Evolutionary conservation across 163 green algal genomes (phyloP).

Genomic region (Trebouxia gelatinosa): DNA sequence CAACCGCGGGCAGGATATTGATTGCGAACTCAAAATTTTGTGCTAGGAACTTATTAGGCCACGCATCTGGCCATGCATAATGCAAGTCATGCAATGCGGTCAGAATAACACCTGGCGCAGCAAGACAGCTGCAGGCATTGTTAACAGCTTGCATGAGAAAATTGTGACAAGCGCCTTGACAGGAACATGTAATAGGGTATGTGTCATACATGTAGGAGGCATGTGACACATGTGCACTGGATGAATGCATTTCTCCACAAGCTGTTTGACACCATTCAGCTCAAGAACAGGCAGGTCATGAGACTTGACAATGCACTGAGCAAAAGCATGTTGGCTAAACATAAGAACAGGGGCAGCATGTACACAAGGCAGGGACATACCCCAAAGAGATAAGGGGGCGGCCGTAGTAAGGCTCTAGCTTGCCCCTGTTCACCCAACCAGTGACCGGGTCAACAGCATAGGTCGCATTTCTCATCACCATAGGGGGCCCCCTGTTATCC

Average conservation of each 20-base stretch:
- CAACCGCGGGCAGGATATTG: background rate
- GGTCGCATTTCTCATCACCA: constrained; percentile 39
- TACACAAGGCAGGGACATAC: background rate
- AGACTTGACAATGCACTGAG: background rate
- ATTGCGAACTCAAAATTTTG: too few species aligned
- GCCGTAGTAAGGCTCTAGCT: constrained; percentile 32
- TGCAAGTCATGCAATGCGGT: background rate
- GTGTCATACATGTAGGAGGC: background rate
- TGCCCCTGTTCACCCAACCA: constrained; percentile 36
- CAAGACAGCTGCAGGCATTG: background rate
- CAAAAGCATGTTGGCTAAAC: background rate
- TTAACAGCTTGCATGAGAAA: too few species aligned
- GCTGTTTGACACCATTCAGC: too few species aligned
- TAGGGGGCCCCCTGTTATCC: constrained; percentile 37
- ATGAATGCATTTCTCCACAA: too few species aligned
- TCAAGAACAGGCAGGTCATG: too few species aligned
- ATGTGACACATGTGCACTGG: too few species aligned
- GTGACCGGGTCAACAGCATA: constrained; percentile 37
- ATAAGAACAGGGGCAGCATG: background rate
- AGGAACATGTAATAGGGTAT: too few species aligned
- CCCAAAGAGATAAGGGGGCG: constrained; percentile 15
- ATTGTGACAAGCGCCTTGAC: too few species aligned
- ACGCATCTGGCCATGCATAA: background rate
- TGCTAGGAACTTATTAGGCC: too few species aligned
- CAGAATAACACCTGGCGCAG: background rate